These are phyloP conservation scores for Silybum marianum DNA, from an alignment of 129 eudicot genomes.

Conservation along the genomic window DNA sequence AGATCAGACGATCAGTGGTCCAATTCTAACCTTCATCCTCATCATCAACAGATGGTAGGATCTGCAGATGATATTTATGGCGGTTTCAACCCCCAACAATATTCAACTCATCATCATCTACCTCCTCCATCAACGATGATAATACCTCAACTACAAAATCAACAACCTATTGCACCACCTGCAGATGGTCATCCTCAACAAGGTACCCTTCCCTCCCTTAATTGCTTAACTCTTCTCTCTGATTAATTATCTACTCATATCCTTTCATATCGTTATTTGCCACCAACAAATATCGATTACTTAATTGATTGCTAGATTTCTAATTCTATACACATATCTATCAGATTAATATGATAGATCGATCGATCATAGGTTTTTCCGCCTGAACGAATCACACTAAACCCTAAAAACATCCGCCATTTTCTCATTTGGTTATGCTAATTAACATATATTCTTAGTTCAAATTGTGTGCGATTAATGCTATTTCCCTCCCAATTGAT, in stretches of 20 bases:
- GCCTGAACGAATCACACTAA: neutral
- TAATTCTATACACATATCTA: neutral
- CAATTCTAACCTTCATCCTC: neutral
- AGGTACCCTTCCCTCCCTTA: slow-evolving; percentile 10
- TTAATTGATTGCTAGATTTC: neutral
- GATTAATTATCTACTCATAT: neutral
- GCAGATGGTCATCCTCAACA: slow-evolving; percentile 28
- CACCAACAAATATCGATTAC: neutral
- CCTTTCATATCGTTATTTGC: neutral
- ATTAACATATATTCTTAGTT: neutral
- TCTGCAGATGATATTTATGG: slow-evolving; percentile 16
- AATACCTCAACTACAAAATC: slow-evolving; percentile 29
- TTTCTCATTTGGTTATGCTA: neutral
- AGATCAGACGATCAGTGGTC: slow-evolving; percentile 14
- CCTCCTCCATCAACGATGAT: slow-evolving; percentile 37
- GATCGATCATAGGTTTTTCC: neutral
- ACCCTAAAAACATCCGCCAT: slow-evolving; percentile 24
- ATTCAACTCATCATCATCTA: neutral
- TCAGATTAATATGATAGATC: neutral
- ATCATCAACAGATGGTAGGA: slow-evolving; percentile 32
- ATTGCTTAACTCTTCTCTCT: neutral
- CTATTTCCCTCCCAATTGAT: neutral
- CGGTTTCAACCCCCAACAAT: slow-evolving; percentile 2
- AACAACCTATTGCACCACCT: slow-evolving; percentile 24
- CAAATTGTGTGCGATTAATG: neutral